These are phyloP conservation scores for Tulasnella sp. DNA, from an alignment of 768 basidiomycete species.

Conservation along the genomic window DNA sequence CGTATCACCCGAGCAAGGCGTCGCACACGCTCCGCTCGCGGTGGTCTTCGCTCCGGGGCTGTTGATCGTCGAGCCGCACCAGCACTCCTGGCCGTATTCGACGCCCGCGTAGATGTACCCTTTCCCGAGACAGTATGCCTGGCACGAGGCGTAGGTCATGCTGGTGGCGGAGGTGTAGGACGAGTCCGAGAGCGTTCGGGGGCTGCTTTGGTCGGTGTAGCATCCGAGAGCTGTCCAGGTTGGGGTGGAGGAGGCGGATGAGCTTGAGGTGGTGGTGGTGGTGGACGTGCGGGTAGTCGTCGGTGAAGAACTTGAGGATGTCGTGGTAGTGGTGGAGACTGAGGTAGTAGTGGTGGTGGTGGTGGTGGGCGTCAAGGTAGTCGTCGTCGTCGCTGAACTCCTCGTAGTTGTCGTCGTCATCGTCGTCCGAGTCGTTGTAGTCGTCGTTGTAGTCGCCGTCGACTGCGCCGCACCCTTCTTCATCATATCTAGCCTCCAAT, in stretches of 20 bases:
- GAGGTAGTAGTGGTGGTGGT: not conserved
- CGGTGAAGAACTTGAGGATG: not conserved
- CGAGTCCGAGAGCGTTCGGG: not conserved
- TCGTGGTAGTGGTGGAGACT: not conserved
- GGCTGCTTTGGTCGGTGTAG: not conserved
- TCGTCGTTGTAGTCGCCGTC: not conserved
- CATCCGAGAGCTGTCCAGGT: not conserved
- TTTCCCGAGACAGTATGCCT: not conserved
- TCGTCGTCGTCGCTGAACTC: not conserved
- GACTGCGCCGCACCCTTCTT: not conserved
- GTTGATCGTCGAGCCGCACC: not conserved
- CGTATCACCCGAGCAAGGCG: not conserved
- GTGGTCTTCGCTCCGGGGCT: not conserved
- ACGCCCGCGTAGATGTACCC: slow-evolving; percentile 7
- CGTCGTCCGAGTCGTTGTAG: not conserved
- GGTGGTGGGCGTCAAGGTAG: not conserved
- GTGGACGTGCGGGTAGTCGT: not conserved
- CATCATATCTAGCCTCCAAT: not conserved
- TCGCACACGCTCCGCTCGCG: too few relatives aligned
- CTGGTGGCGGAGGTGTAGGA: not conserved
- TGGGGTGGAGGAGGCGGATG: not conserved
- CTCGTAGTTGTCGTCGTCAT: not conserved
- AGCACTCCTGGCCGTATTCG: slow-evolving; percentile 11
- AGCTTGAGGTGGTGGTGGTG: not conserved
- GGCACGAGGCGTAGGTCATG: slow-evolving; percentile 8